Evolutionary conservation across 352 stramenopile species (phyloP).

Genomic region (Albugo laibachii): DNA sequence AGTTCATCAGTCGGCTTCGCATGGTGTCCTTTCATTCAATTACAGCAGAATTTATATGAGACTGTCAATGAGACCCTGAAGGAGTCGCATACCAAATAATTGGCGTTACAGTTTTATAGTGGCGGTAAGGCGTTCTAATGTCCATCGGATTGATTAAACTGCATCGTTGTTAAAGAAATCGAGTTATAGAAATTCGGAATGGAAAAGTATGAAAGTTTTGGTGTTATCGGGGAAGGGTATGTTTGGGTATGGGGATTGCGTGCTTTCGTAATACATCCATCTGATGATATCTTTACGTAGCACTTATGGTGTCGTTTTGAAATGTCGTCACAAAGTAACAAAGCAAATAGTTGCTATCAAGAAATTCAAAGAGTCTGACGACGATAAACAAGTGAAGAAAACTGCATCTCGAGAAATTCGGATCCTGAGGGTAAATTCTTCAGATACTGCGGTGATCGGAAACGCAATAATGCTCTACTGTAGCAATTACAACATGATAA

Average conservation of each 20-base stretch:
- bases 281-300: conserved; percentile 9
- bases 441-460: not conserved
- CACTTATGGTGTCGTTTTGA: conserved; percentile 75
- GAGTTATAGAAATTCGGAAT: conserved; percentile 10
- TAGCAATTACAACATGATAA: conserved; percentile 69
- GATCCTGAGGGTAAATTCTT: conserved; percentile 30
- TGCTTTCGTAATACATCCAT: not conserved
- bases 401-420: conserved; percentile 69
- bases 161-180: too few species aligned
- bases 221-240: conserved; percentile 74
- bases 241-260: conserved; percentile 1
- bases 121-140: too few species aligned
- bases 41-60: too few species aligned
- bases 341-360: conserved; percentile 82
- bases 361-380: conserved; percentile 81
- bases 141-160: too few species aligned
- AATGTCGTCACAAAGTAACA: conserved; percentile 62
- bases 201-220: conserved; percentile 79
- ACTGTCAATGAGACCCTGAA: too few species aligned
- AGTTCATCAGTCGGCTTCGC: too few species aligned
- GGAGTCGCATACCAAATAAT: too few species aligned
- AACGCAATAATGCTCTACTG: conserved; percentile 6
- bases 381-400: conserved; percentile 82
- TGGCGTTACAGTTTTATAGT: too few species aligned
- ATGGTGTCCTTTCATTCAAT: too few species aligned